Evolutionary conservation across 257 asterid genomes (phyloP).

Genomic region (Ilex aquifolium): DNA sequence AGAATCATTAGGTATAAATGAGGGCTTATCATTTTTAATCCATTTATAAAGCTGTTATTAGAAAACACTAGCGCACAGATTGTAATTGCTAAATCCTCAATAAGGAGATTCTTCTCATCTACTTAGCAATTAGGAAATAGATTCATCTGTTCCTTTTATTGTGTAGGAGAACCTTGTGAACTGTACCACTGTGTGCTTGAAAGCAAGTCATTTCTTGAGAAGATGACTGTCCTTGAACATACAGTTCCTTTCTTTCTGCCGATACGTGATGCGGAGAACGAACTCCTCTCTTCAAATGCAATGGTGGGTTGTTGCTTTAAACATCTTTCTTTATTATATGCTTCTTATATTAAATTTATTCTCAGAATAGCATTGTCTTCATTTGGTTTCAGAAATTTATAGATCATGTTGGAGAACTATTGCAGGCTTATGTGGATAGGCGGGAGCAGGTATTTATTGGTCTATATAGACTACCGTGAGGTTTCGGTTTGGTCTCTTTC

Average conservation of each 20-base stretch:
- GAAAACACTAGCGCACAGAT: no score
- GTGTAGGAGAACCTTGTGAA: slow-evolving; percentile 91
- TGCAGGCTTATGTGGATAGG: slow-evolving; percentile 95
- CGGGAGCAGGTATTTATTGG: slow-evolving; percentile 78
- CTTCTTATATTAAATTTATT: neutral
- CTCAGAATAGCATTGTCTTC: slow-evolving; percentile 5
- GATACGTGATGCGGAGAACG: slow-evolving; percentile 78
- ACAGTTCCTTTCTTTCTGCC: slow-evolving; percentile 94
- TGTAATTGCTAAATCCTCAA: no score
- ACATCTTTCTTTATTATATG: neutral
- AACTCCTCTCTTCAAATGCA: slow-evolving; percentile 80
- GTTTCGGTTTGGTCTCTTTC: no score
- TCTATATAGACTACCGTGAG: neutral
- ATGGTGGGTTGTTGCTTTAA: slow-evolving; percentile 48
- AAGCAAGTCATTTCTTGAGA: slow-evolving; percentile 98
- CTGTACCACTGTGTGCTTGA: slow-evolving; percentile 93
- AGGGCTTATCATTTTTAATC: no score
- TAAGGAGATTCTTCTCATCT: slow-evolving; percentile 1
- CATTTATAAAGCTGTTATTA: no score
- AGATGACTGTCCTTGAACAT: slow-evolving; percentile 88
- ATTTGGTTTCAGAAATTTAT: slow-evolving; percentile 77
- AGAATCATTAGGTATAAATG: no score
- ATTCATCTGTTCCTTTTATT: slow-evolving; percentile 10
- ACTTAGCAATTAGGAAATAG: neutral
- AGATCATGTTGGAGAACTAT: slow-evolving; percentile 81